A percentile compares a stretch with the other conserved stretches of the same genome.
These are phyloP conservation scores for Citrullus amarus DNA, from an alignment of 306 rosid species.

Conservation along the genomic window DNA sequence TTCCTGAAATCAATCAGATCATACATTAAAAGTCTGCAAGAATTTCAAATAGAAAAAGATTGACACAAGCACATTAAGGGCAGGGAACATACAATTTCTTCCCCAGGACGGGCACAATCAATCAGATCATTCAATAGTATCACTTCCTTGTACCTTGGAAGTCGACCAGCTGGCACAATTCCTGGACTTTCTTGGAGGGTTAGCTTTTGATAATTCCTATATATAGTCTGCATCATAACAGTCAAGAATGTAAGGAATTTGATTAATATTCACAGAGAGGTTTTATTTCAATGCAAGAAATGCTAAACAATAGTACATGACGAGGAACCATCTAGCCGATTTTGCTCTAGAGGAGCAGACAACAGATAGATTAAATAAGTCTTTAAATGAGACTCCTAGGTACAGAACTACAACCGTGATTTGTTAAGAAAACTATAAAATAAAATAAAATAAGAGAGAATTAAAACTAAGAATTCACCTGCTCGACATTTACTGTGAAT, in stretches of 20 bases:
- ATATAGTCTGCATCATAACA: constrained; percentile 58
- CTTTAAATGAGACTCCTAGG: not conserved
- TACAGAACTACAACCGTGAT: not conserved
- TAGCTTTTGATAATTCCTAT: constrained; percentile 94
- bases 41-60: constrained; percentile 14
- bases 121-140: constrained; percentile 87
- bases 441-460: not conserved
- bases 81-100: constrained; percentile 66
- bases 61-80: not conserved
- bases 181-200: constrained; percentile 99
- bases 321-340: not conserved
- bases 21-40: constrained; percentile 12
- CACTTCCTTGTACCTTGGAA: constrained; percentile 98
- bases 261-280: not conserved
- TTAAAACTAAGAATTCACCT: constrained; percentile 33
- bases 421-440: not conserved
- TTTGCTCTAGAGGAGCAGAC: not conserved
- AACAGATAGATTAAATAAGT: not conserved
- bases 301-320: not conserved
- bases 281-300: not conserved
- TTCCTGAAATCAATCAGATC: constrained; percentile 48
- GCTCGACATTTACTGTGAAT: constrained; percentile 82
- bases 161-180: constrained; percentile 95
- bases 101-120: constrained; percentile 99
- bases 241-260: not conserved